Evolutionary conservation across 176 grass and related monocot genomes (phyloP).

Genomic region (Phragmites australis): DNA sequence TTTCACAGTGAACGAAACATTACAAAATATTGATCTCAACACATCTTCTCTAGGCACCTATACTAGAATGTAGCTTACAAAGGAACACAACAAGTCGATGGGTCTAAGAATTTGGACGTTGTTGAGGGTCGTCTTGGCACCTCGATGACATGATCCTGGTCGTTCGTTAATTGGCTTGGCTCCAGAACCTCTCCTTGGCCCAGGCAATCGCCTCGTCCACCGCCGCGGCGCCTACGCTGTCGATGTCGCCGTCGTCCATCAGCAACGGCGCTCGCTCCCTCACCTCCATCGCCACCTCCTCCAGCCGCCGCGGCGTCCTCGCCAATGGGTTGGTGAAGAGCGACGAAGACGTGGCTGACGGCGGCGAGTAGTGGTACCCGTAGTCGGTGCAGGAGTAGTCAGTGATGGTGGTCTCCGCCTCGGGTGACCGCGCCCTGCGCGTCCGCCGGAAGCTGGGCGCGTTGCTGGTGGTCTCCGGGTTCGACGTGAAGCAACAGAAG

Average conservation of each 20-base stretch:
- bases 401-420: constrained; percentile 35
- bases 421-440: constrained; percentile 31
- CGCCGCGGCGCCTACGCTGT: constrained; percentile 49
- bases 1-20: neutral
- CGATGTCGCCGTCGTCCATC: constrained; percentile 53
- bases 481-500: constrained; percentile 73
- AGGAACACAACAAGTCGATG: neutral
- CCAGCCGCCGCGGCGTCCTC: constrained; percentile 38
- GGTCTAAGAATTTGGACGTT: neutral
- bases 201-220: constrained; percentile 86
- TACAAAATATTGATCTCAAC: constrained; percentile 13
- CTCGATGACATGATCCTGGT: neutral
- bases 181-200: constrained; percentile 86
- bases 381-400: constrained; percentile 49
- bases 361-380: constrained; percentile 60
- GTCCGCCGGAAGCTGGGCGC: constrained; percentile 65
- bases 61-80: constrained; percentile 22
- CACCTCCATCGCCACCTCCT: constrained; percentile 42
- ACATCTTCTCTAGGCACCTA: neutral
- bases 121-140: neutral
- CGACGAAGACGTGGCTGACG: constrained; percentile 58
- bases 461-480: constrained; percentile 53
- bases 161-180: constrained; percentile 24
- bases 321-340: constrained; percentile 43
- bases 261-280: constrained; percentile 48